These are phyloP conservation scores for Penicillium sp. DNA, from an alignment of 2,329 filamentous ascomycete species.

Conservation along the genomic window DNA sequence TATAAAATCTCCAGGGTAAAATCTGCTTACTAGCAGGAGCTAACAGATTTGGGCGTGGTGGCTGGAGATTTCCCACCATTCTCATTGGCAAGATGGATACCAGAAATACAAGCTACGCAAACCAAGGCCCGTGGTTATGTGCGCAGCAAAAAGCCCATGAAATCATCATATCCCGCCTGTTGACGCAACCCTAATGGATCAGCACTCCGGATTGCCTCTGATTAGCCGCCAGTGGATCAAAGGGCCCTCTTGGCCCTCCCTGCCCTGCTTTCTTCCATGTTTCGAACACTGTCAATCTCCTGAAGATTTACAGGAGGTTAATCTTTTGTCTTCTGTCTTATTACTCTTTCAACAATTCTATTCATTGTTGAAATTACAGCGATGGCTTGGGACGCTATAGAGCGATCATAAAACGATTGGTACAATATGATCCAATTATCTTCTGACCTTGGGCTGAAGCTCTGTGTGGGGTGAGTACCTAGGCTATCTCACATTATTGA, in stretches of 20 bases:
- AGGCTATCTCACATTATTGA: conserved; percentile 3
- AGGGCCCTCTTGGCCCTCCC: not conserved
- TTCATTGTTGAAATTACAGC: conserved; percentile 8
- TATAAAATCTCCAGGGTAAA: conserved; percentile 14
- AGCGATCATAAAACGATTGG: conserved; percentile 11
- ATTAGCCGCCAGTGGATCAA: conserved; percentile 13
- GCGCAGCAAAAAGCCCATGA: conserved; percentile 3
- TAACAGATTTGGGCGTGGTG: not conserved
- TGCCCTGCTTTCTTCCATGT: conserved; percentile 12
- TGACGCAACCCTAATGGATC: conserved; percentile 24
- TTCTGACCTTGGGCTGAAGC: conserved; percentile 33
- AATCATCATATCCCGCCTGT: conserved; percentile 6
- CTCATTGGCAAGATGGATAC: conserved; percentile 16
- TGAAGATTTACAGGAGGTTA: conserved; percentile 18
- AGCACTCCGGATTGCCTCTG: conserved; percentile 12
- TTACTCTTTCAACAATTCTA: conserved; percentile 3
- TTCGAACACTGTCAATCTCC: conserved; percentile 21
- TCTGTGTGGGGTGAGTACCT: conserved; percentile 34
- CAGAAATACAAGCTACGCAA: not conserved
- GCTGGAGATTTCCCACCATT: not conserved
- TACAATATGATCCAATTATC: conserved; percentile 31
- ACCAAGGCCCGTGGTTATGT: conserved; percentile 19
- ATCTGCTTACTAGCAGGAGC: conserved; percentile 1
- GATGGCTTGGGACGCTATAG: conserved; percentile 14
- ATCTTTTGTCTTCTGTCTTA: conserved; percentile 7